Evolutionary conservation across 805 yeast genomes (phyloP), one percentile per base, ranked within the genome.

Genomic region (Ogataea sp.): DNA sequence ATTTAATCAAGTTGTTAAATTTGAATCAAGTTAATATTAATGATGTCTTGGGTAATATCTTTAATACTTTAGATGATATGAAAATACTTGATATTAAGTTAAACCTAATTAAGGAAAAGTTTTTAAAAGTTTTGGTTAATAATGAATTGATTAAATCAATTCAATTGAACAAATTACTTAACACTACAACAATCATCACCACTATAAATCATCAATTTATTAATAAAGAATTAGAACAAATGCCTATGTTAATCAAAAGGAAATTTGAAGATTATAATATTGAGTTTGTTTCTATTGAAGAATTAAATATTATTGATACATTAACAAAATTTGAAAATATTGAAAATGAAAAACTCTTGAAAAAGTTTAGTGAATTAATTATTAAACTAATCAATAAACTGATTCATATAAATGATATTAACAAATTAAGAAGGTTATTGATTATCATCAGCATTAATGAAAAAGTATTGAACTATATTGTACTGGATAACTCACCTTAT

Each of bases 231-330:
- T 14, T 23, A 6, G n/a, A 23, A 4, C 23, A 41, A 21, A 5
- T 34, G 3, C 15, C 30, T 4, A 43, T 33, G 6, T 38, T 27
- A n/a, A 58, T 49, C 30, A 45, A 43, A 6, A 32, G 46, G 14
- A 56, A 51, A 16, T 51, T 59, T 34, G 43, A 51, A 25, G 69
- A 65, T 28, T 61, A 65, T 8, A 64, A 71, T 39, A 70, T 71
- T 15, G 80, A 75, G 41, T 68, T 71, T 44, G 64, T 64, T 2
- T 56, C 74, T 0, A 56, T 68, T 23, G 71, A 80, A 34, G 78
- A 73, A 42, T 74, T 85, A 8, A 65, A 73, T 37, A 52, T 83
- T 55, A 40, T 67, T 44, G 65, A 71, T 49, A 58, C 82, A 60
- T 41, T 83, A 43, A 50, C 56, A 40, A 48, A 68, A 54, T 61